Evolutionary conservation across 371 early-diverging fungal species (phyloP), one percentile per base, ranked within the genome.

Genomic region (Lichtheimia corymbifera): DNA sequence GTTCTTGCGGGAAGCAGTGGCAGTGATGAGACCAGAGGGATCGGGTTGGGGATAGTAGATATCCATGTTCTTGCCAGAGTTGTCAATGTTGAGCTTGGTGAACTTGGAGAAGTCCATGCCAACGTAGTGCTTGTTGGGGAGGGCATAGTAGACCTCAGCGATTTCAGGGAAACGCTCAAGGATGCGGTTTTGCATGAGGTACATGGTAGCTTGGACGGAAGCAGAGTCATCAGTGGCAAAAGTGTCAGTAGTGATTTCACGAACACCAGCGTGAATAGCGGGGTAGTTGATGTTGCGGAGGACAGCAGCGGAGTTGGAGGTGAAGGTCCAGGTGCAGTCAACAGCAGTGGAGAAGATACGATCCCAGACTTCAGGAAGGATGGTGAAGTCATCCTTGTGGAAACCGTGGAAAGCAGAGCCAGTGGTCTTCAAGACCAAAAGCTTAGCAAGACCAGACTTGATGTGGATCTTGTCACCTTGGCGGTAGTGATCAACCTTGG

Each of bases 121-220:
- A 67, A 92, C 90, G 70, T 87, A 86, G 72, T 93, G 93, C 74
- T 87, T 90, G 82, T 93, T 93, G 74, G 93, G 93, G 53, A 93
- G 81, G 54, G 90, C 83, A 67, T 90, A 91, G 61, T 80, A 81
- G 60, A 91, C 77, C 58, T 88, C 86, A 24, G 78, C 83, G 52
- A 93, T 72, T 45, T 77, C 80, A 45, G 83, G 82, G 78, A 73
- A 86, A 55, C 78, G 77, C 55, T 78, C 78, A 65, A 93, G 73
- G 55, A 83, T 85, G 64, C 68, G 77, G 55, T 86, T 81, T 58
- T 90, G 88, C 85, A 90, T 89, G 50, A 81, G 68, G 75, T 86
- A 88, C 40, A 89, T 73, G 12, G 90, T 89, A 50, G 88, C 88
- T 71, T 89, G 89, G 51, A 90, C 89, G 13, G 89, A 89, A 44